Evolutionary conservation across 2,329 filamentous ascomycete genomes (phyloP), one percentile per base, ranked within the genome.

Genomic region (Delphinella strobiligena): DNA sequence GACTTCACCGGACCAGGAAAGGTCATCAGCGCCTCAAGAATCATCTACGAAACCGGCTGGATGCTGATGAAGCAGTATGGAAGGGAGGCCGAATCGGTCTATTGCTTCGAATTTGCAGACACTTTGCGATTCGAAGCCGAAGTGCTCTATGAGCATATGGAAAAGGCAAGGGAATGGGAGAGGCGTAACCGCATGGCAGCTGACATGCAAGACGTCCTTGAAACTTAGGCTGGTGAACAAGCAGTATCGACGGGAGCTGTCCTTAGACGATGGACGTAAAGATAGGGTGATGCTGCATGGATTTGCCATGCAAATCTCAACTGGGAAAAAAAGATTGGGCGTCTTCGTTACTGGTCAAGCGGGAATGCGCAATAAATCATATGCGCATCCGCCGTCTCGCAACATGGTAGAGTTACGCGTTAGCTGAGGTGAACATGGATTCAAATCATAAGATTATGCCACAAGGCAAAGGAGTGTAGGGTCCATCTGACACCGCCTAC

Each of bases 401-500:
- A 29, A 29, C 12, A 8, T 29, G 7, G 12, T 12, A 29, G 24
- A 29, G 24, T 12, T 29, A 7, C 7, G 24, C 12, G 24, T 29
- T 12, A 12, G 7, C 12, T 7, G 12, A 8, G 8, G 7, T 12
- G 8, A 8, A 7, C 24, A 29, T 7, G 12, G 8, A 8, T 12
- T 8, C 7, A 7, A 29, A 32, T 32, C 7, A 16, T 32, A 32
- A 32, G 30, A 32, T 12, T 9, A 43, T 45, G 12, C 34, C 33
- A 32, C 7, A 32, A 32, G 5, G 15, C 15, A 7, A 32, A 40
- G 36, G 38, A 18, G 76, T 87, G 81, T 87, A 54, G 67, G 78
- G 72, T 73, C 66, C 80, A 76, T 87, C 82, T 87, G 82, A 88
- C 82, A 78, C 82, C 75, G 80, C 77, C 80, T 74, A 72, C 74